Base-by-base conservation (phyloP, 2,329 filamentous ascomycete species). In the Colletotrichum coccodes region DNA sequence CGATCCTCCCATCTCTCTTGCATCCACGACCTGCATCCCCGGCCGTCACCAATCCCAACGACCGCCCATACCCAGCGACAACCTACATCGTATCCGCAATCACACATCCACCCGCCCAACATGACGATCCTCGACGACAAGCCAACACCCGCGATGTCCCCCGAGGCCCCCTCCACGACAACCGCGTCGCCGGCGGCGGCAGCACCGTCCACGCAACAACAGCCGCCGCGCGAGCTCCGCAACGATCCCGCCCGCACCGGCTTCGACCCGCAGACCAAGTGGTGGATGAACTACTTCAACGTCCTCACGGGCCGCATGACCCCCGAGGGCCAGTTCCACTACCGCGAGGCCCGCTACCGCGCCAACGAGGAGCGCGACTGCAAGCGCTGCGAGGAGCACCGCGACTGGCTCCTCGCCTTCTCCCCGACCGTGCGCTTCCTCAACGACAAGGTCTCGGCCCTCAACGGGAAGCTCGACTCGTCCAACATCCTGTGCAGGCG, bases 391-490 rank as follows among this genome's bases (percentile, higher is more conserved):
- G 94, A 98, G 77, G 83, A 90, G 49, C 89, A 93, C 80, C 91
- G 94, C 65, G 92, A 96, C 80, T 98, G 92, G 85, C 88, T 97
- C 40, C 89, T 98, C 75, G 83, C 89, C 77, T 93, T 95, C 85
- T 95, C 92, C 64, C 96, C 96, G 32, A 89, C 93, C 64, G 91
- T 99, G 68, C 91, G 92, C 70, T 99, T 97, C 86, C 85, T 99
- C 81, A 90, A 89, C 63, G 90, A 96, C 72, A 94, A 94, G 79
- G 92, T 98, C 74, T 84, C 84, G 65, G 89, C 91, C 73, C 88
- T 98, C 38, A 94, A 94, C 78, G 94, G 94, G 58, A 84, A 89
- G 57, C 84, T 99, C 57, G 90, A 92, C 75, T 82, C 82, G 9
- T 82, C 85, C 72, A 98, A 97, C 76, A 92, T 99, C 68, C 86